Base-by-base conservation (phyloP, 169 alveolate species). In the Hepatocystis sp. region DNA sequence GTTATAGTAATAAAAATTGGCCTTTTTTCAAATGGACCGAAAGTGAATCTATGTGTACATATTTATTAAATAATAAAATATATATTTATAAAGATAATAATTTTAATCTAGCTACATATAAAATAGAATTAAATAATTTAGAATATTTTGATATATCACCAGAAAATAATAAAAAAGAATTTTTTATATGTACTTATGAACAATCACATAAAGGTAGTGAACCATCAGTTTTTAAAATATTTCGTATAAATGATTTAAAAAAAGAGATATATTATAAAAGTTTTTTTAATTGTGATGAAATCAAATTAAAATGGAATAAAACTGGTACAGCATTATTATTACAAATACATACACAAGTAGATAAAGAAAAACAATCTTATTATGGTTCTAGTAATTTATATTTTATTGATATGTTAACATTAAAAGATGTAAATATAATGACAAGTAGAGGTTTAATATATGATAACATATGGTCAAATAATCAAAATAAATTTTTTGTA, bases 391-490 rank as follows among this genome's bases (percentile, higher is more conserved):
- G 90, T 25, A 84, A 86, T n/a, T 84, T 91, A 49, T 85, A 51
- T 76, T 85, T 89, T 44, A 71, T 91, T 2, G 84, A 93, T 34
- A 91, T 64, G 5, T 23, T 55, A 3, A 55, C 63, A 8, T 58
- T 32, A 34, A 68, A 34, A 23, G 84, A 71, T 25, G 76, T 66
- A 15, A 84, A 76, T 25, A 28, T 63, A 17, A 66, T 42, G 86
- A 67, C 78, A 0, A 49, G 60, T 44, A 63, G 58, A 36, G 95
- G 95, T 3, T 71, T 86, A 32, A 91, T 90, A 32, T 93, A 92
- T 56, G 95, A 92, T 42, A 71, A 85, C 2, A 90, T 92, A 23
- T 92, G 95, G 95, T 92, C 95, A 13, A 36, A 55, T 46, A 56
- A 68, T 25, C 68, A 67, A 23, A 92, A 91, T 44, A 94, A 91